A percentile compares a stretch with the other conserved stretches of the same genome.
Conservation (phyloP, 2,329 filamentous ascomycete genomes). For the Herpomyces periplanetae region DNA sequence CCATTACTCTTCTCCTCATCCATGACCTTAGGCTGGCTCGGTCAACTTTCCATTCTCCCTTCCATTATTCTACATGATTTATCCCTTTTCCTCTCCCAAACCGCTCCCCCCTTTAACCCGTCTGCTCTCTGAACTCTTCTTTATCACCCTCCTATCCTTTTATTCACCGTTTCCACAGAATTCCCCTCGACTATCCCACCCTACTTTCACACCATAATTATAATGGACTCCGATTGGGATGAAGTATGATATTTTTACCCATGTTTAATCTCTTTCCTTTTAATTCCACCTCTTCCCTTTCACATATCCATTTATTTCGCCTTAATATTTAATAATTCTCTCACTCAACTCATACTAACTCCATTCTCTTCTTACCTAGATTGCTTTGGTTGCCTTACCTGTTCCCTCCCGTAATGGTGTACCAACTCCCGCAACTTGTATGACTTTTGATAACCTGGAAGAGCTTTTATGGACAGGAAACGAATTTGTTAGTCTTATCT, state of each 20-base stretch:
- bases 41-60: no score
- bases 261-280: slow-evolving; percentile 1
- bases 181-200: no score
- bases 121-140: no score
- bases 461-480: slow-evolving; percentile 81
- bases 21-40: no score
- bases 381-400: slow-evolving; percentile 43
- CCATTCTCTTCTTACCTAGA: slow-evolving; percentile 12
- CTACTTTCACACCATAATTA: no score
- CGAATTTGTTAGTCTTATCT: slow-evolving; percentile 23
- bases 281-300: neutral
- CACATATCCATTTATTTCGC: neutral
- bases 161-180: no score
- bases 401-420: slow-evolving; percentile 28
- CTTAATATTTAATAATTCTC: slow-evolving; percentile 5
- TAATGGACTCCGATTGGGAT: slow-evolving; percentile 15
- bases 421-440: slow-evolving; percentile 28
- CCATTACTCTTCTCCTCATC: no score
- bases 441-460: slow-evolving; percentile 58
- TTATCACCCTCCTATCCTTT: no score
- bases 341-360: slow-evolving; percentile 1
- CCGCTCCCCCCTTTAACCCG: no score
- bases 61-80: no score
- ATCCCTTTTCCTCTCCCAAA: no score
- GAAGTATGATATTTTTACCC: slow-evolving; percentile 7